Conservation (phyloP, 2,329 filamentous ascomycete genomes). For the Coniella vitis region DNA sequence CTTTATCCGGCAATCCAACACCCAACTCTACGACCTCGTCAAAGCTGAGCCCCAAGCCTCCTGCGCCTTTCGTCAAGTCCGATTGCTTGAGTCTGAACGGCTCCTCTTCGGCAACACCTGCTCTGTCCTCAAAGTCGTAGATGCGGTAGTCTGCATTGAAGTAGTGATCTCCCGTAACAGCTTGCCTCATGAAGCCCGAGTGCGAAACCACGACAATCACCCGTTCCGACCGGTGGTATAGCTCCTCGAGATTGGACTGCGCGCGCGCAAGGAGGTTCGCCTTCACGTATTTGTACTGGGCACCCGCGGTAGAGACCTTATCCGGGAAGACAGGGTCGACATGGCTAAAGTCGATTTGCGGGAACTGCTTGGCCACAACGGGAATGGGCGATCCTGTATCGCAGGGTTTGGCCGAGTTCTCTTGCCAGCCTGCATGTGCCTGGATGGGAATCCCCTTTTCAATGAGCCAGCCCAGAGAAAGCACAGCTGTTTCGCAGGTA, state of each 20-base stretch:
- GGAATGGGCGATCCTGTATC: conserved; percentile 50
- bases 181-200: conserved; percentile 54
- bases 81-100: conserved; percentile 37
- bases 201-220: conserved; percentile 60
- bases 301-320: conserved; percentile 44
- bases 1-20: conserved; percentile 22
- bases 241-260: conserved; percentile 39
- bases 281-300: conserved; percentile 46
- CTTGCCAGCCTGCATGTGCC: conserved; percentile 59
- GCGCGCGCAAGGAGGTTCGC: conserved; percentile 49
- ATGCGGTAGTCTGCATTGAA: conserved; percentile 60
- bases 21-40: conserved; percentile 27
- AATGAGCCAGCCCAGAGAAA: conserved; percentile 49
- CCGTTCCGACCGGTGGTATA: conserved; percentile 50
- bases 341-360: conserved; percentile 46
- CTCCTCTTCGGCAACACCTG: conserved; percentile 20
- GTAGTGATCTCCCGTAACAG: conserved; percentile 47
- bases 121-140: conserved; percentile 43
- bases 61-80: conserved; percentile 39
- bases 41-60: conserved; percentile 44
- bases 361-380: conserved; percentile 41
- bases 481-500: conserved; percentile 57
- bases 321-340: conserved; percentile 57
- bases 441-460: conserved; percentile 46
- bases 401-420: conserved; percentile 51